phyloP scores from a whole-genome alignment of 306 rosid species.

The Fagus crenata region DNA sequence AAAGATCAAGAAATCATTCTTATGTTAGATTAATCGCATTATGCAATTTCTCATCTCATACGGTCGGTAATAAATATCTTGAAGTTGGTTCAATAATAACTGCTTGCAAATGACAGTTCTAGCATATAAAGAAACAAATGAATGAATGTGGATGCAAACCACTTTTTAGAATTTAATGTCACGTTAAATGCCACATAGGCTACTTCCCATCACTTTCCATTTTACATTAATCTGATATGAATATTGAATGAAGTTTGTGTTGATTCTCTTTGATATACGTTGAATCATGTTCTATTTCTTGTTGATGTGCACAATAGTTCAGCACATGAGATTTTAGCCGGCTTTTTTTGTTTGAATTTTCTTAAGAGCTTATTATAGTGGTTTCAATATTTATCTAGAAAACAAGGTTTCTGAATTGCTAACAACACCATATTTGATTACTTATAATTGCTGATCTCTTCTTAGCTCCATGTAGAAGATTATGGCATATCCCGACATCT shows the following conservation, averaged over 20 bases:
- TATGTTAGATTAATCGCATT: not conserved
- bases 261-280: not conserved
- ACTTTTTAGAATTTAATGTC: not conserved
- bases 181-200: not conserved
- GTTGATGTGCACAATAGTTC: not conserved
- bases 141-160: not conserved
- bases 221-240: not conserved
- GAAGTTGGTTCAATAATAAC: not conserved
- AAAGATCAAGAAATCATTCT: not conserved
- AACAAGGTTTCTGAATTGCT: too few species aligned
- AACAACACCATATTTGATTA: too few species aligned
- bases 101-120: not conserved
- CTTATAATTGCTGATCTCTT: not conserved
- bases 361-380: not conserved
- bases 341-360: not conserved
- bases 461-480: not conserved
- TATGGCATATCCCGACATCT: not conserved
- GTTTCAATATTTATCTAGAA: not conserved
- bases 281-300: not conserved
- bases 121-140: not conserved
- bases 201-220: not conserved
- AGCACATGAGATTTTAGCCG: not conserved
- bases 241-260: not conserved
- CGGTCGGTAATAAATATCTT: not conserved
- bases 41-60: not conserved